phyloP scores from a whole-genome alignment of 257 asterid genomes.

The Jacaranda copaia region DNA sequence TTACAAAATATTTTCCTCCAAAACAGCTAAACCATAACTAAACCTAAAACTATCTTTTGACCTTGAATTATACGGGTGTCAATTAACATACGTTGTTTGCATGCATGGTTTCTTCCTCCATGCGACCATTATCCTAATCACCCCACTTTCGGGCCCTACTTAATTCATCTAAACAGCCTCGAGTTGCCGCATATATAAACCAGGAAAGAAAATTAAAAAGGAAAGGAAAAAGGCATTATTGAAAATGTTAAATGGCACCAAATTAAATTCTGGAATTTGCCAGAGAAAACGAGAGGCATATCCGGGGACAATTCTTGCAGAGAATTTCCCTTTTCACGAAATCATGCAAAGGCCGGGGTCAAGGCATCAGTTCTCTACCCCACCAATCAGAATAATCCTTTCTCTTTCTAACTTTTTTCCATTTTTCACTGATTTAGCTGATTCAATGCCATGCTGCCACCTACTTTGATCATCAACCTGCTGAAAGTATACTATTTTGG shows the following conservation, averaged over 20 bases:
- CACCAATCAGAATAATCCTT: background rate
- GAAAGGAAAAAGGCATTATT: background rate
- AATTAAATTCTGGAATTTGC: conserved; percentile 20
- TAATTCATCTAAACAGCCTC: background rate
- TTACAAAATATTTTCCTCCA: too few species aligned
- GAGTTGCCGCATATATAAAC: conserved; percentile 22
- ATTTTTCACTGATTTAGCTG: too few species aligned
- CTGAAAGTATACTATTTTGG: too few species aligned
- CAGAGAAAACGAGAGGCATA: conserved; percentile 19
- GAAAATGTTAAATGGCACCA: background rate
- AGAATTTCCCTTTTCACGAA: background rate
- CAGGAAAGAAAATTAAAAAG: background rate
- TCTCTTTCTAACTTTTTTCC: background rate
- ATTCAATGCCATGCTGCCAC: too few species aligned
- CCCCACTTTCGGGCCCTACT: background rate
- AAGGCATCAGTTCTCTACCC: conserved; percentile 4
- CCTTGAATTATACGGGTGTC: too few species aligned
- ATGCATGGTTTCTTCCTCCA: background rate
- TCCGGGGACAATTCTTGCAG: conserved; percentile 28
- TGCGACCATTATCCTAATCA: background rate
- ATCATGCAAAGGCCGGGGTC: background rate
- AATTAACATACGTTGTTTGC: too few species aligned
- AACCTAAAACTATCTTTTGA: too few species aligned
- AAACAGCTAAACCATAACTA: too few species aligned
- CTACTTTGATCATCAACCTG: too few species aligned